Percentiles rank a stretch among this genome's conserved stretches.
Evolutionary conservation across 441 rosid genomes (phyloP).

Genomic region (Pelargonium citronellum): DNA sequence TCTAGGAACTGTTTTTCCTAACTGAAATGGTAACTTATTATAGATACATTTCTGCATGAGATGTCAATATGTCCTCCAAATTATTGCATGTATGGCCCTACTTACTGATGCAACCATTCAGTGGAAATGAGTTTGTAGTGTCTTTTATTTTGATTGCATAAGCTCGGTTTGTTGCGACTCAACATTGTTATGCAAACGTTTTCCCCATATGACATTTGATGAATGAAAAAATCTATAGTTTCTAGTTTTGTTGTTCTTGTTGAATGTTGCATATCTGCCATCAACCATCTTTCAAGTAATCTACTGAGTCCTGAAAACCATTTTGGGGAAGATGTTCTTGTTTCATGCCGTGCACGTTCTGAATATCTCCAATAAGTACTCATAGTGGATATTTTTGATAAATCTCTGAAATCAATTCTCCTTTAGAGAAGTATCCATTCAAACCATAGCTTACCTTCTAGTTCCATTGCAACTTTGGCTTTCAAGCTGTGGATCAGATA

Average conservation of each 20-base stretch:
- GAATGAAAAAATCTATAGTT: background rate
- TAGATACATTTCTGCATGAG: too few relatives aligned
- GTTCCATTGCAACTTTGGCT: background rate
- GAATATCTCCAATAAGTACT: background rate
- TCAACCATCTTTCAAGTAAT: background rate
- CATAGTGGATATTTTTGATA: background rate
- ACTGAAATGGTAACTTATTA: too few relatives aligned
- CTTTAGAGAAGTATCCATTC: background rate
- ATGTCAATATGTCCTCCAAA: too few relatives aligned
- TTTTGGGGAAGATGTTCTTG: too few relatives aligned
- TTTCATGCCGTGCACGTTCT: background rate
- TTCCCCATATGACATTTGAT: background rate
- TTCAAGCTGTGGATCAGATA: background rate
- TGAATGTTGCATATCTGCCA: background rate
- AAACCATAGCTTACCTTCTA: constrained; percentile 2
- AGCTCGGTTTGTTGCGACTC: background rate
- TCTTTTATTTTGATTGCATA: background rate
- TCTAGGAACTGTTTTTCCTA: too few relatives aligned
- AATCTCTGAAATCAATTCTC: background rate
- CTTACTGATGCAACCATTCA: too few relatives aligned
- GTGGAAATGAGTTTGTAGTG: too few relatives aligned
- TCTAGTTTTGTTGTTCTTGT: background rate
- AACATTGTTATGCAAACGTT: background rate
- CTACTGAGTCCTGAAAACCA: background rate
- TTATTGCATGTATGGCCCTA: too few relatives aligned